A percentile compares a stretch with the other conserved stretches of the same genome.
Evolutionary conservation across 257 asterid species (phyloP).

Genomic region (Capsicum pubescens): DNA sequence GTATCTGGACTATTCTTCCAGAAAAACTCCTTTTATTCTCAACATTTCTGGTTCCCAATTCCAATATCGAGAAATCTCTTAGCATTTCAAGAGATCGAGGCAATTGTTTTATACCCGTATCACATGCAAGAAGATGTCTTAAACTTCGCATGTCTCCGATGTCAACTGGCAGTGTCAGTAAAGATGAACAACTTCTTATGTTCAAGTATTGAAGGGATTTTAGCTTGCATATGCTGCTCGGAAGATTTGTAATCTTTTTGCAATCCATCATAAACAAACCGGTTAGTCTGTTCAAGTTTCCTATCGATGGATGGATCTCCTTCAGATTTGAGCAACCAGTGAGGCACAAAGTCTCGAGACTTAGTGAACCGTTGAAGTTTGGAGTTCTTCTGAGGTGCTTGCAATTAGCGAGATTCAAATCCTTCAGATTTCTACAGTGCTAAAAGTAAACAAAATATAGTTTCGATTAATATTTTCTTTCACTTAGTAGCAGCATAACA

Average conservation of each 20-base stretch:
- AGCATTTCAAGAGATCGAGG: neutral
- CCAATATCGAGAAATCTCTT: no score
- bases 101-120: neutral
- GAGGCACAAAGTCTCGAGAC: neutral
- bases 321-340: neutral
- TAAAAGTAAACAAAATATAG: neutral
- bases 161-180: neutral
- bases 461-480: neutral
- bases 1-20: neutral
- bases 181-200: neutral
- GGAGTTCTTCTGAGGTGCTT: neutral
- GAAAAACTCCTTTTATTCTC: neutral
- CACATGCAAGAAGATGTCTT: neutral
- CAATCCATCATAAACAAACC: neutral
- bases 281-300: neutral
- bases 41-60: no score
- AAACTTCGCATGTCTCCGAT: neutral
- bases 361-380: neutral
- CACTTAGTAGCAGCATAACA: no score
- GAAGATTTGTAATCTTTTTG: neutral
- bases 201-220: neutral
- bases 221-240: neutral
- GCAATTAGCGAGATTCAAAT: neutral
- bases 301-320: conserved; percentile 15
- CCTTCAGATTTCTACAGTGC: neutral